Evolutionary conservation across 495 filamentous ascomycete genomes (phyloP).

Genomic region (Penicillium longicatenatum): DNA sequence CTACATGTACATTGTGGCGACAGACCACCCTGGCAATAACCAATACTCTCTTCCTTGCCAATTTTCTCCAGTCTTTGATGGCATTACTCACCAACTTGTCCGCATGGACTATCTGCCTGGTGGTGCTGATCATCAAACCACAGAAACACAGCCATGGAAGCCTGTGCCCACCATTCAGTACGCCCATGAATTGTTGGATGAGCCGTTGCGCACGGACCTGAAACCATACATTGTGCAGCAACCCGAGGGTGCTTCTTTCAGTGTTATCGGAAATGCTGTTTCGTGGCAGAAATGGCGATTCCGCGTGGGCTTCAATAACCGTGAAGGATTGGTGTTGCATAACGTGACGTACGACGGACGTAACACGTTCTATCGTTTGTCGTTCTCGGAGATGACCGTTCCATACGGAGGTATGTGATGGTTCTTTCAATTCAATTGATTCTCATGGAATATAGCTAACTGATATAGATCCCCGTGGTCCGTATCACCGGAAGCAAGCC

Average conservation of each 20-base stretch:
- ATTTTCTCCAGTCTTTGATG: constrained; percentile 76
- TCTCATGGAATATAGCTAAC: constrained; percentile 6
- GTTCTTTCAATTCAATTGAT: not conserved
- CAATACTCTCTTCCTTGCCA: constrained; percentile 79
- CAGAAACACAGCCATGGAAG: constrained; percentile 43
- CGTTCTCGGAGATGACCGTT: constrained; percentile 79
- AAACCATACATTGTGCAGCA: constrained; percentile 79
- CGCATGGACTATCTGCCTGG: constrained; percentile 53
- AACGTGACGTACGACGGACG: constrained; percentile 70
- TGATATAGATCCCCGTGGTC: constrained; percentile 59
- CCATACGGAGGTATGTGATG: constrained; percentile 48
- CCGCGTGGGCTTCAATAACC: constrained; percentile 64
- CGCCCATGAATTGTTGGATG: constrained; percentile 43
- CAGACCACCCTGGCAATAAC: constrained; percentile 54
- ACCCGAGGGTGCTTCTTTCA: constrained; percentile 76
- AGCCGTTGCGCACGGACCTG: constrained; percentile 55
- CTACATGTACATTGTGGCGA: constrained; percentile 46
- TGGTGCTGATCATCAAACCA: constrained; percentile 32
- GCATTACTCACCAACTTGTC: constrained; percentile 61
- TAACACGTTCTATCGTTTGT: constrained; percentile 73
- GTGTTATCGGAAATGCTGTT: constrained; percentile 36
- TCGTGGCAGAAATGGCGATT: constrained; percentile 73
- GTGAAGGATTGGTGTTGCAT: constrained; percentile 64
- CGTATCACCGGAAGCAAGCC: constrained; percentile 71
- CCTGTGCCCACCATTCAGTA: constrained; percentile 57